Evolutionary conservation across 768 basidiomycete genomes (phyloP), one percentile per base, ranked within the genome.

Genomic region (Kwoniella dejecticola): DNA sequence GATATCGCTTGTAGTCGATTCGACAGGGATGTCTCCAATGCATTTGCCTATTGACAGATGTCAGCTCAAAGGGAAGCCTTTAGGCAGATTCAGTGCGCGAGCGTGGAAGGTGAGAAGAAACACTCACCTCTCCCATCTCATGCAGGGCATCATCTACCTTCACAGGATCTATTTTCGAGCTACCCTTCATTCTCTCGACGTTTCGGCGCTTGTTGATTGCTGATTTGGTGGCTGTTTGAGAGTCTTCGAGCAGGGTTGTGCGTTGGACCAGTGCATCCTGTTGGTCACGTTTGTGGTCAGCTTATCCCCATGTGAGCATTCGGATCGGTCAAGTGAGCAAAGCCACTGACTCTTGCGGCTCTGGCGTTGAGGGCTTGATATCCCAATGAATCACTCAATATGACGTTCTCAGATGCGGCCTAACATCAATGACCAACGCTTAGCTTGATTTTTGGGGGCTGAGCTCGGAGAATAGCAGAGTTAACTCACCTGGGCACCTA

Each of bases 281-380:
- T 26, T 15, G 5, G 31, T 29, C 24, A n/a, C n/a, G n/a, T n/a
- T n/a, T n/a, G n/a, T n/a, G n/a, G n/a, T n/a, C n/a, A n/a, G n/a
- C n/a, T n/a, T n/a, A n/a, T n/a, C n/a, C n/a, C n/a, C n/a, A n/a
- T n/a, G n/a, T n/a, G n/a, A n/a, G n/a, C n/a, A n/a, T n/a, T n/a
- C n/a, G n/a, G n/a, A 7, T 36, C 33, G 15, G 15, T 36, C 33
- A 15, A 36, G 15, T 36, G 7, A 15, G 33, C 33, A 26, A 36
- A 23, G 4, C 53, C 19, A 38, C 74, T 52, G 21, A 81, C 82
- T 69, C 96, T 97, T 1, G 96, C 96, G 19, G 94, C 91, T 45
- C 89, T 85, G n/a, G 96, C 92, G 72, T 99, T 98, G 81, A 94
- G 83, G 19, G 93, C 90, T 79, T 98, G 94, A 79, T 99, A 99